These are phyloP conservation scores for Heliosperma pusillum DNA, from an alignment of 148 eudicot species.

Conservation along the genomic window DNA sequence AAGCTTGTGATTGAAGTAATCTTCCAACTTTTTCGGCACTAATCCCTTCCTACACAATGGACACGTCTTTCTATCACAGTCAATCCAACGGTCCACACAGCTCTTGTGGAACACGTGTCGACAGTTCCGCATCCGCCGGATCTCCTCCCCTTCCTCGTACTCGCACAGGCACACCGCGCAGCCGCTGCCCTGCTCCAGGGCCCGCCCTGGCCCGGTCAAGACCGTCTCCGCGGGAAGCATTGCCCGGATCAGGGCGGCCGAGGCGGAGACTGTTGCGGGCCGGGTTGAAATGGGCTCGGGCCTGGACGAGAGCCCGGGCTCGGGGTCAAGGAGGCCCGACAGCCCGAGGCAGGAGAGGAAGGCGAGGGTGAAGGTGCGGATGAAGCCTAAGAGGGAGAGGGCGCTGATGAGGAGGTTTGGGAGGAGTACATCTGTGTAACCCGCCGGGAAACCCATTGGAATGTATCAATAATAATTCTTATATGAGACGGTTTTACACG, in stretches of 20 bases:
- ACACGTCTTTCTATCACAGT: conserved; percentile 54
- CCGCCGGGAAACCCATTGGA: conserved; percentile 55
- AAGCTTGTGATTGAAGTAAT: conserved; percentile 53
- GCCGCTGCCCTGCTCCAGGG: conserved; percentile 18
- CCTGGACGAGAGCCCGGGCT: conserved; percentile 2
- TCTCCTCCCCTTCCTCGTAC: conserved; percentile 44
- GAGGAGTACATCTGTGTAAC: conserved; percentile 49
- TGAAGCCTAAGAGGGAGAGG: conserved; percentile 31
- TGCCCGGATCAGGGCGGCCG: conserved; percentile 59
- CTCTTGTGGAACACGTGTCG: conserved; percentile 45
- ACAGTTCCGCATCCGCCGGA: conserved; percentile 52
- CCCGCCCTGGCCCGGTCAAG: conserved; percentile 1
- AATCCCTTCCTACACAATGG: conserved; percentile 50
- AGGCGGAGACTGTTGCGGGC: conserved; percentile 21
- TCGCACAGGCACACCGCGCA: conserved; percentile 56
- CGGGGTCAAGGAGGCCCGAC: conserved; percentile 33
- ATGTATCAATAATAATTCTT: neutral
- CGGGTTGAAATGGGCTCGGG: conserved; percentile 20
- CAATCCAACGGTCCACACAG: conserved; percentile 79
- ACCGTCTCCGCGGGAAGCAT: conserved; percentile 57
- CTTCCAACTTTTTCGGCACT: conserved; percentile 55
- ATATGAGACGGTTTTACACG: neutral
- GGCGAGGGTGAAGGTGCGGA: conserved; percentile 31
- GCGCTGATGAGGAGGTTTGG: conserved; percentile 37
- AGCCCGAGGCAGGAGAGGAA: conserved; percentile 37